Base-by-base conservation (phyloP, 345 rosid species). In the Eucalyptus sp. region DNA sequence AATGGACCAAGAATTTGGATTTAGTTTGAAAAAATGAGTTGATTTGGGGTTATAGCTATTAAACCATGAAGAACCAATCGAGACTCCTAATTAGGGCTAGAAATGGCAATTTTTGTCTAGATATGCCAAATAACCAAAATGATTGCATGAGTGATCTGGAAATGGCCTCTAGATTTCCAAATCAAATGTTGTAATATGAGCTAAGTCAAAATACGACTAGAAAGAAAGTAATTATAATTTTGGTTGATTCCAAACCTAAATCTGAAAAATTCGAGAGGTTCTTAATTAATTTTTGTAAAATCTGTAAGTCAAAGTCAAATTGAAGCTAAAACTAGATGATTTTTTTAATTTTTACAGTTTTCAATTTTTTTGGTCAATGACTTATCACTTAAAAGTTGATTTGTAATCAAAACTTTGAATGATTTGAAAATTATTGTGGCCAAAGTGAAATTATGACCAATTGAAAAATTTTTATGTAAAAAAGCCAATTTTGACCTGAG, bases 251-350 rank as follows among this genome's bases (percentile, higher is more conserved):
- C 3, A 0, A 56, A 56, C 13, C 62, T 56, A 56, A 56, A 22
- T 24, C 29, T 0, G 8, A 4, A 56, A 56, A 56, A 4, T 56
- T 22, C 1, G 3, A 9, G 27, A 10, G 8, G 5, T 56, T 24
- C 62, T 56, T 56, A 24, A 56, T 56, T 24, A 24, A 9, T 56
- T 24, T 56, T 56, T 24, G 62, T 24, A 24, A 56, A 56, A 56
- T 56, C 24, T 56, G 27, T 4, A 24, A 10, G 6, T 13, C 29
- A 24, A 52, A 52, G 10, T 52, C 58, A 52, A 52, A 20, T 52
- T 20, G 58, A 56, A 56, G 62, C 6, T 56, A 56, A 22, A 9
- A 56, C 3, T 20, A 24, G 29, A 56, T 56, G 62, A 22, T 56
- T 56, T 56, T 51, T 20, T 2, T 1, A 54, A 24, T 56, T 22